Conservation (phyloP, 495 filamentous ascomycete species). For the Niebla homalea region DNA sequence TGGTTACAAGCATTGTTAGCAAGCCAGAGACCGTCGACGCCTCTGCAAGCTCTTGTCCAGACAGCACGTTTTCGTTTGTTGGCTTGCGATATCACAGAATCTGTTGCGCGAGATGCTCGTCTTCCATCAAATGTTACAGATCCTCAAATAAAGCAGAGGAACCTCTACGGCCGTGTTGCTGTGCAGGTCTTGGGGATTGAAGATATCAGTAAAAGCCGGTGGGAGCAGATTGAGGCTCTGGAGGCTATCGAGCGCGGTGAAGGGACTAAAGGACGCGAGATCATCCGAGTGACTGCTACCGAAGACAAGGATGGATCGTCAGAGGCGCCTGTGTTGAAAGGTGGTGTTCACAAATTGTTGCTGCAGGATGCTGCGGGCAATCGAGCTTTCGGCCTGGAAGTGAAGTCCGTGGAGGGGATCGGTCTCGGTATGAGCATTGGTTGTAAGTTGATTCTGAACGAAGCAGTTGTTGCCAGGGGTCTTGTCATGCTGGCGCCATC, state of each 20-base stretch:
- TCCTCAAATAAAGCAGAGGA: conserved; percentile 37
- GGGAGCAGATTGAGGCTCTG: conserved; percentile 75
- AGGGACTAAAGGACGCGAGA: conserved; percentile 63
- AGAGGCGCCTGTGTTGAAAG: conserved; percentile 7
- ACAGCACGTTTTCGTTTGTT: conserved; percentile 75
- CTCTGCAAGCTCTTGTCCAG: conserved; percentile 57
- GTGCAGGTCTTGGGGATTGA: conserved; percentile 79
- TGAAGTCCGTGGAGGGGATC: conserved; percentile 51
- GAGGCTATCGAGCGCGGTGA: conserved; percentile 78
- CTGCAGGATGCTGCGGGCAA: conserved; percentile 68
- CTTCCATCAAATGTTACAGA: conserved; percentile 47
- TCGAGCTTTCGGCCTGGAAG: conserved; percentile 59
- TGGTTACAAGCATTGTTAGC: conserved; percentile 34
- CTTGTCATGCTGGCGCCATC: conserved; percentile 60
- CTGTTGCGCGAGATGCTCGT: conserved; percentile 36
- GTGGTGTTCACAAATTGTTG: conserved; percentile 64
- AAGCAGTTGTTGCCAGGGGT: conserved; percentile 57
- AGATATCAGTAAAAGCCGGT: conserved; percentile 61
- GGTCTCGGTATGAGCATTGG: conserved; percentile 59
- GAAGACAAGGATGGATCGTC: conserved; percentile 28
- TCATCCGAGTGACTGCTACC: conserved; percentile 55
- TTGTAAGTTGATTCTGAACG: conserved; percentile 61
- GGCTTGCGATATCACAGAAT: conserved; percentile 56
- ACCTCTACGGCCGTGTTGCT: conserved; percentile 44
- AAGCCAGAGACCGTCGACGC: conserved; percentile 39